Evolutionary conservation across 2,329 filamentous ascomycete genomes (phyloP).

Genomic region (Pyricularia sp.): DNA sequence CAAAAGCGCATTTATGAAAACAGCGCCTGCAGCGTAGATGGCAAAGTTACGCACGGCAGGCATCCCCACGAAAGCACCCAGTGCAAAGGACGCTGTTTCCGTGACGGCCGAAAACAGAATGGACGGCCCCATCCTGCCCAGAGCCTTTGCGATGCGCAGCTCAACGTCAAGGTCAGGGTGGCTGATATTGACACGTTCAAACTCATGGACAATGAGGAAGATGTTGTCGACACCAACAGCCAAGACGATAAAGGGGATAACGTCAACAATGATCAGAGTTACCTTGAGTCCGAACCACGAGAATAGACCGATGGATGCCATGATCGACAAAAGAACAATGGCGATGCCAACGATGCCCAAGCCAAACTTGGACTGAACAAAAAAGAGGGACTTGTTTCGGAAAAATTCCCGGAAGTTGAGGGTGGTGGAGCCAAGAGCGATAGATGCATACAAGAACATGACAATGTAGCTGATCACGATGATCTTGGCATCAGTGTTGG

Average conservation of each 20-base stretch:
- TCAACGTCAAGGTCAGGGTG: conserved; percentile 85
- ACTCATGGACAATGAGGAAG: conserved; percentile 96
- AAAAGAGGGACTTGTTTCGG: conserved; percentile 69
- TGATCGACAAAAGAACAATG: conserved; percentile 96
- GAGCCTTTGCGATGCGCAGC: conserved; percentile 72
- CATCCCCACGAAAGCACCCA: conserved; percentile 94
- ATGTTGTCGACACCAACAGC: conserved; percentile 98
- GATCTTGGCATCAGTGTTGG: conserved; percentile 96
- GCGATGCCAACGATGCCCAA: conserved; percentile 89
- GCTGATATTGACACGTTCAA: conserved; percentile 87
- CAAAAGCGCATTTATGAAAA: conserved; percentile 92
- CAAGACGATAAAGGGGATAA: conserved; percentile 94
- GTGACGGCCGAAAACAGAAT: conserved; percentile 93
- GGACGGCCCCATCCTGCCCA: conserved; percentile 95
- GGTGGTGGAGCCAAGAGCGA: conserved; percentile 83
- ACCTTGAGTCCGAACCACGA: conserved; percentile 88
- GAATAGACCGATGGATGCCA: conserved; percentile 88
- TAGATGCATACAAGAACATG: conserved; percentile 96
- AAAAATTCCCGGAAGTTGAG: conserved; percentile 69
- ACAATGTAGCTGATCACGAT: conserved; percentile 93
- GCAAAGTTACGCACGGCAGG: conserved; percentile 97
- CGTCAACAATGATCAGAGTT: conserved; percentile 94
- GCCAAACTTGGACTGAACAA: conserved; percentile 95
- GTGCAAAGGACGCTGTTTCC: conserved; percentile 85
- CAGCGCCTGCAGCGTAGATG: conserved; percentile 88